Evolutionary conservation across 2,329 filamentous ascomycete genomes (phyloP), one percentile per base, ranked within the genome.

Genomic region (Zelopaecilomyces penicillatus): DNA sequence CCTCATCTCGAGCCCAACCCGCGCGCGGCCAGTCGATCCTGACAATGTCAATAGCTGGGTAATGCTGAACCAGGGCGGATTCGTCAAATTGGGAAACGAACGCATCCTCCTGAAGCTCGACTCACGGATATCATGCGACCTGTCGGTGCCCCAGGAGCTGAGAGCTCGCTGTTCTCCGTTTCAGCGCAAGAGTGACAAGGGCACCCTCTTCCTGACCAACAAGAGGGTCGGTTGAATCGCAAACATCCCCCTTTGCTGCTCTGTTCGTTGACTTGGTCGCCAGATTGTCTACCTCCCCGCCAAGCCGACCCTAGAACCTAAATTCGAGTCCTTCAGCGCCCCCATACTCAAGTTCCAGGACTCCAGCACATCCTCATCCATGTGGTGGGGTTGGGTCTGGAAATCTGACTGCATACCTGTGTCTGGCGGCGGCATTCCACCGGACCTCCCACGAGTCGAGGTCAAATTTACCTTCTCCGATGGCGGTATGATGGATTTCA

Each of bases 351-450:
- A 91, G 61, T 78, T 95, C 37, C 80, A 87, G 64, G 91, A 97
- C 65, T 85, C 85, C 5, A 87, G 86, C 58, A 85, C 94, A 49
- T 65, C 63, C 7, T 82, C 83, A 30, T 87, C 90, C 3, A 90
- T 91, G 31, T 95, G 90, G 73, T 95, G 95, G 63, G 90, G 91
- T 19, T 96, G 95, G 72, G 84, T 86, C 52, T 97, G 90, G 90
- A 81, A 81, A 45, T 85, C 85, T 27, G 69, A 83, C 37, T 80
- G 94, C 47, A 83, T 85, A 55, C 88, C 91, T 2, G 87, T 95
- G 27, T 70, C 83, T 1, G 86, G 86, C 32, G 93, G 93, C 33
- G 87, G 87, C 41, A 86, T 96, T 41, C 87, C 90, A 1, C 67
- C 83, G 5, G 73, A 83, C 26, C 75, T 87, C 50, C 76, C 83